These are phyloP conservation scores for Thalassiosira exigua DNA, from an alignment of 352 stramenopile genomes.

Conservation along the genomic window DNA sequence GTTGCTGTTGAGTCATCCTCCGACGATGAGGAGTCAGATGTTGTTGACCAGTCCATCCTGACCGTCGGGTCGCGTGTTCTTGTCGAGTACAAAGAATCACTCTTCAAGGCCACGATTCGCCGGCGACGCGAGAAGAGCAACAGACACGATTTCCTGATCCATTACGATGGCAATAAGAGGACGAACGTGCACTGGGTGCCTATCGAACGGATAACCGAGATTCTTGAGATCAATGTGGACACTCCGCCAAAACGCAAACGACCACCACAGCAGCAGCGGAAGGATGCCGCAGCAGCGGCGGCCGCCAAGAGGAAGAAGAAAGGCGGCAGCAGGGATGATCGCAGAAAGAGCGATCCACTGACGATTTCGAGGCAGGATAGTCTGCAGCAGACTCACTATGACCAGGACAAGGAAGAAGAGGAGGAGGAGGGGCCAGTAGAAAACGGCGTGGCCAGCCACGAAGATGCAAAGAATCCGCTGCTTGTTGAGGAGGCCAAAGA, in stretches of 20 bases:
- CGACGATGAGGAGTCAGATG: neutral
- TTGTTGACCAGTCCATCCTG: slow-evolving; percentile 47
- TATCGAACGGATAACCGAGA: slow-evolving; percentile 50
- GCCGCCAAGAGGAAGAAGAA: slow-evolving; percentile 9
- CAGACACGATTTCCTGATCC: slow-evolving; percentile 60
- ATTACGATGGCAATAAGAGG: slow-evolving; percentile 75
- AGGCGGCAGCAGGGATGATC: neutral
- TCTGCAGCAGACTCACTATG: slow-evolving; percentile 10
- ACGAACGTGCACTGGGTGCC: slow-evolving; percentile 67
- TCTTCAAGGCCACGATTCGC: slow-evolving; percentile 66
- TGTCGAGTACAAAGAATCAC: slow-evolving; percentile 53
- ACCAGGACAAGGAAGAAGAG: neutral
- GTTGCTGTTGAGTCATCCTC: slow-evolving; percentile 4
- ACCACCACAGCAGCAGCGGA: neutral
- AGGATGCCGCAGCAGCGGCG: neutral
- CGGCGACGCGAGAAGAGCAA: slow-evolving; percentile 56
- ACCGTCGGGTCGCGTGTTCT: slow-evolving; percentile 59
- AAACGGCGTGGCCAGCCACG: neutral
- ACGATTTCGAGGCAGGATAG: neutral
- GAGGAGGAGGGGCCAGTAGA: slow-evolving; percentile 7
- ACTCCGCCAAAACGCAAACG: slow-evolving; percentile 15
- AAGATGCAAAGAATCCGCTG: neutral
- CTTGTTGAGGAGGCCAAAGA: neutral
- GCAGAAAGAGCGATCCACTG: neutral
- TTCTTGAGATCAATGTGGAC: slow-evolving; percentile 51